These are phyloP conservation scores for Ophiostoma populinum DNA, from an alignment of 2,329 filamentous ascomycete genomes.

Conservation along the genomic window DNA sequence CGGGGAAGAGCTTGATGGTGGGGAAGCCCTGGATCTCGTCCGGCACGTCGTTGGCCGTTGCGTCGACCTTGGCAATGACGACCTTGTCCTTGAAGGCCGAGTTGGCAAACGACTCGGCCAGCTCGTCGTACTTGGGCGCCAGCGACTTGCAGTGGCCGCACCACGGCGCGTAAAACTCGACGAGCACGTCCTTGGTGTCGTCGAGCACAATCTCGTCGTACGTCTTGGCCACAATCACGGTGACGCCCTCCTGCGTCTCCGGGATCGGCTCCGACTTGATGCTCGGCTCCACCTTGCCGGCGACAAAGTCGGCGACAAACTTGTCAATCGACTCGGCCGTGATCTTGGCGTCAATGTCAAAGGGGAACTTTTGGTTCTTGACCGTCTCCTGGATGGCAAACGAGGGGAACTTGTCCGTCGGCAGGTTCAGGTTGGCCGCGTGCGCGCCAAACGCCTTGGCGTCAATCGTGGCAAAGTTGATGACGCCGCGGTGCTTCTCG, in stretches of 20 bases:
- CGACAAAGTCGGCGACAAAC: slow-evolving; percentile 73
- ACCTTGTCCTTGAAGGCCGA: slow-evolving; percentile 69
- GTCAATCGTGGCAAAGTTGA: slow-evolving; percentile 98
- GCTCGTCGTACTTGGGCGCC: slow-evolving; percentile 90
- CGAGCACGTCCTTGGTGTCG: slow-evolving; percentile 86
- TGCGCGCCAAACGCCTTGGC: slow-evolving; percentile 88
- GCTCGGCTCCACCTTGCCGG: slow-evolving; percentile 82
- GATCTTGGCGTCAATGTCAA: slow-evolving; percentile 67
- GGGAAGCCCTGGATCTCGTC: slow-evolving; percentile 97
- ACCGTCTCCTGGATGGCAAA: slow-evolving; percentile 93
- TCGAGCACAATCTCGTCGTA: slow-evolving; percentile 87
- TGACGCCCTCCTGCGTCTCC: slow-evolving; percentile 82
- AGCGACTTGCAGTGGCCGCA: slow-evolving; percentile 99
- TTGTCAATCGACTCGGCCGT: slow-evolving; percentile 51
- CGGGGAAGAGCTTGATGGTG: slow-evolving; percentile 95
- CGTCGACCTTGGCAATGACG: slow-evolving; percentile 92
- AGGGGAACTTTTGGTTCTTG: slow-evolving; percentile 97
- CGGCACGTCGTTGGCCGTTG: slow-evolving; percentile 87
- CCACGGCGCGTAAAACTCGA: slow-evolving; percentile 99
- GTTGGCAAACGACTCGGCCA: slow-evolving; percentile 60
- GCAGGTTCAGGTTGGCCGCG: slow-evolving; percentile 91
- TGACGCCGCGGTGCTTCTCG: slow-evolving; percentile 76
- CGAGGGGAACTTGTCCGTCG: slow-evolving; percentile 84
- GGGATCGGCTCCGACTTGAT: slow-evolving; percentile 97
- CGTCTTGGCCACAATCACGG: slow-evolving; percentile 78